Conservation (phyloP, 495 filamentous ascomycete genomes). For the Aspergillus egyptiacus region DNA sequence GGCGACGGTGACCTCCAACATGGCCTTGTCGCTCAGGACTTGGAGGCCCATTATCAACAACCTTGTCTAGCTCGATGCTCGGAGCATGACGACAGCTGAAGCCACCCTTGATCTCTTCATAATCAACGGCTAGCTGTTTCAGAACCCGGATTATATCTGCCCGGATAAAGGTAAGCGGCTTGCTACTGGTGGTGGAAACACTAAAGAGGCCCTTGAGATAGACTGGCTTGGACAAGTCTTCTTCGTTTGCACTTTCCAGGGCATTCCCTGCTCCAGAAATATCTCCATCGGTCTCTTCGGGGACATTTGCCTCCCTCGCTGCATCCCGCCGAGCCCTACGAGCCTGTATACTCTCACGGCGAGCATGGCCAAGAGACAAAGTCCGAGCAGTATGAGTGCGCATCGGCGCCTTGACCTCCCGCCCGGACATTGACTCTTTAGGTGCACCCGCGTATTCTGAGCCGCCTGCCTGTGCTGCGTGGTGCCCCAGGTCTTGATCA, state of each 20-base stretch:
- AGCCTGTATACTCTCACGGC: conserved; percentile 85
- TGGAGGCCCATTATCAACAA: conserved; percentile 50
- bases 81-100: conserved; percentile 85
- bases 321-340: conserved; percentile 63
- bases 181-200: conserved; percentile 92
- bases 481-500: conserved; percentile 48
- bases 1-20: conserved; percentile 59
- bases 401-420: conserved; percentile 17
- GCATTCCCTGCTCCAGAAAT: conserved; percentile 43
- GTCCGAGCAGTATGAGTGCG: conserved; percentile 59
- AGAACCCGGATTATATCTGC: conserved; percentile 89
- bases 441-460: conserved; percentile 60
- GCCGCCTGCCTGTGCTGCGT: conserved; percentile 67
- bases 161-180: conserved; percentile 76
- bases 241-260: conserved; percentile 49
- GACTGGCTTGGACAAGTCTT: conserved; percentile 73
- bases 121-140: conserved; percentile 80
- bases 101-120: conserved; percentile 84
- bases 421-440: conserved; percentile 32
- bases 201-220: conserved; percentile 97
- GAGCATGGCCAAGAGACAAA: conserved; percentile 84
- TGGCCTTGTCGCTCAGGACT: conserved; percentile 50
- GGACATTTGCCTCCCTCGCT: conserved; percentile 62
- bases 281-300: conserved; percentile 69
- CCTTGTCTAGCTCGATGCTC: conserved; percentile 79